Evolutionary conservation across 768 basidiomycete species (phyloP), one percentile per base, ranked within the genome.

Genomic region (Phanerochaete carnosa): DNA sequence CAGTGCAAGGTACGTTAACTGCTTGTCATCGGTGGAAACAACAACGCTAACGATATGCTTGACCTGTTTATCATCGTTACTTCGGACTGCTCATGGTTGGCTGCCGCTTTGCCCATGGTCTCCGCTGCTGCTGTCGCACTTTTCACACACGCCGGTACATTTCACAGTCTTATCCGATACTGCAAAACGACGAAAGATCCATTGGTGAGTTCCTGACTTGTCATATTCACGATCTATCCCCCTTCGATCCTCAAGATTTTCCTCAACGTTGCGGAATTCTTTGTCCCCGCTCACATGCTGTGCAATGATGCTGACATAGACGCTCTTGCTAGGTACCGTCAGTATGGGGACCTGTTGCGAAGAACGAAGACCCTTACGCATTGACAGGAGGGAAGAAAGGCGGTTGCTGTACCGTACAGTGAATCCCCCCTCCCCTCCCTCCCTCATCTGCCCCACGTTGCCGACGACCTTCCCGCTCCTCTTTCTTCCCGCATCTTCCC

Each of bases 141-240:
- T 25, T 32, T 35, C 15, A 56, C 37, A 59, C 43, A 13, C 47
- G 22, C 22, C 3, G 25, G 30, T 35, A 15, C 28, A 28, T 9
- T 25, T 12, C n/a, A 26, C 72, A 98, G 95, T 71, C 74, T 98
- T 66, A 95, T 98, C 69, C 88, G 90, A 49, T 97, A 93, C 73
- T 95, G 94, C 83, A 94, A 93, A 76, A 88, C 87, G 45, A 97
- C 94, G 53, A 92, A 91, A 71, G 95, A 97, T 73, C 88, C 89
- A 66, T 81, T 94, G 62, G 91, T 93, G 72, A 69, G 89, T 82
- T n/a, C 51, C 37, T 22, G 45, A 25, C 33, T 12, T 43, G 16
- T 37, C 25, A 6, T 26, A 2, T 33, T n/a, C 30, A 22, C 51
- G 29, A n/a, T 13, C 51, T 32, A 52, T 52, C 30, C 5, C 51